phyloP scores from a whole-genome alignment of 805 yeast genomes.

The Candida germanica region DNA sequence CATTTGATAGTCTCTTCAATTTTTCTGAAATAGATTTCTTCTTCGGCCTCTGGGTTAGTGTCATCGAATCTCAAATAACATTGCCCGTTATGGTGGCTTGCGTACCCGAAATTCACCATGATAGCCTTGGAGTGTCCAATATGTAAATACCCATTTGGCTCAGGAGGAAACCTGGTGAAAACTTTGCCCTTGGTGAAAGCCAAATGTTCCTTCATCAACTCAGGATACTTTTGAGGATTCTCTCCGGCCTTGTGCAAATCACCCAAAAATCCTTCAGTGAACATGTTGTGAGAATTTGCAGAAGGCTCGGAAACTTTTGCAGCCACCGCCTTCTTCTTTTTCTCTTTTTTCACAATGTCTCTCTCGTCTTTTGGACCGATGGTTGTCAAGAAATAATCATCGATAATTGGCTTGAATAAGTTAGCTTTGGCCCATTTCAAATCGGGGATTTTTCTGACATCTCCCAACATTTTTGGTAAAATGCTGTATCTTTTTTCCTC shows the following conservation, averaged over 20 bases:
- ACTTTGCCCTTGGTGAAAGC: constrained; percentile 78
- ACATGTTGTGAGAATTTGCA: constrained; percentile 64
- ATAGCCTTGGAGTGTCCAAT: constrained; percentile 98
- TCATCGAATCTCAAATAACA: constrained; percentile 95
- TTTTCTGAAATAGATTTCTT: constrained; percentile 81
- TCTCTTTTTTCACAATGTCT: constrained; percentile 74
- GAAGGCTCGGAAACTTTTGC: constrained; percentile 9
- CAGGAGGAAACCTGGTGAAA: constrained; percentile 96
- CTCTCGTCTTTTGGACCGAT: constrained; percentile 97
- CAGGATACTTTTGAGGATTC: constrained; percentile 87
- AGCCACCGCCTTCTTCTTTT: constrained; percentile 15
- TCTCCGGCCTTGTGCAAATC: constrained; percentile 94
- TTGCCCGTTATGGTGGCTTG: constrained; percentile 77
- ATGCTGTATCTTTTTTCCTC: constrained; percentile 71
- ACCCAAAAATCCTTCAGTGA: constrained; percentile 92
- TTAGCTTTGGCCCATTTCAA: constrained; percentile 93
- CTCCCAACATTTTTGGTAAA: constrained; percentile 75
- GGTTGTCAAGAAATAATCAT: constrained; percentile 63
- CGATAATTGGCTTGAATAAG: constrained; percentile 82
- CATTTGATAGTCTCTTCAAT: constrained; percentile 83
- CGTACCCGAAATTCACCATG: constrained; percentile 97
- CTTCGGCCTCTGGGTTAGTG: constrained; percentile 98
- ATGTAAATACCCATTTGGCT: constrained; percentile 96
- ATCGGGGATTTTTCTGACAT: constrained; percentile 65
- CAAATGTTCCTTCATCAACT: constrained; percentile 77